These are phyloP conservation scores for Yamadazyma scolyti DNA, from an alignment of 805 yeast species.

Conservation along the genomic window DNA sequence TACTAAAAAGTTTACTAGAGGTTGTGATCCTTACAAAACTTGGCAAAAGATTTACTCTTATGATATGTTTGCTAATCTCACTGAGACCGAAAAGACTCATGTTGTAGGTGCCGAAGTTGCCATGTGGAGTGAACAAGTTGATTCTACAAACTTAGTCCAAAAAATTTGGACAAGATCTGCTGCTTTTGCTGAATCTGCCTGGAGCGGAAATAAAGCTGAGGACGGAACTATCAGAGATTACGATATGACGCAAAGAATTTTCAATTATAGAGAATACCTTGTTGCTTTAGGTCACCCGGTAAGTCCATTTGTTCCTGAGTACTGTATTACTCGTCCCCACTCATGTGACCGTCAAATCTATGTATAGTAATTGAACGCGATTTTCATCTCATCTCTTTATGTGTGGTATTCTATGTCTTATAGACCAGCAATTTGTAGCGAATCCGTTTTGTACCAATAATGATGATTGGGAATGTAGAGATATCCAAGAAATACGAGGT, in stretches of 20 bases:
- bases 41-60: constrained; percentile 40
- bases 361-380: not conserved
- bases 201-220: constrained; percentile 37
- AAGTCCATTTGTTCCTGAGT: constrained; percentile 33
- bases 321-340: constrained; percentile 33
- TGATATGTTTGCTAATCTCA: constrained; percentile 29
- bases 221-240: constrained; percentile 24
- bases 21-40: constrained; percentile 43
- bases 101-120: constrained; percentile 39
- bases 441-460: constrained; percentile 1
- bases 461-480: constrained; percentile 4
- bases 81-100: constrained; percentile 22
- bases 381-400: constrained; percentile 9
- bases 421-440: constrained; percentile 1
- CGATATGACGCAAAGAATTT: constrained; percentile 29
- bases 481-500: constrained; percentile 3
- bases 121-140: constrained; percentile 38
- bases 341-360: constrained; percentile 24
- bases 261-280: constrained; percentile 36
- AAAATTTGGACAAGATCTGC: constrained; percentile 41
- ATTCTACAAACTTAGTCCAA: constrained; percentile 22
- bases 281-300: constrained; percentile 31
- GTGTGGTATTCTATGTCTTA: constrained; percentile 14
- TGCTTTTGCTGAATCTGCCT: constrained; percentile 36
- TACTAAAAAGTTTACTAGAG: constrained; percentile 30